Evolutionary conservation across 2,329 filamentous ascomycete species (phyloP).

Genomic region (Nothophoma quercina): DNA sequence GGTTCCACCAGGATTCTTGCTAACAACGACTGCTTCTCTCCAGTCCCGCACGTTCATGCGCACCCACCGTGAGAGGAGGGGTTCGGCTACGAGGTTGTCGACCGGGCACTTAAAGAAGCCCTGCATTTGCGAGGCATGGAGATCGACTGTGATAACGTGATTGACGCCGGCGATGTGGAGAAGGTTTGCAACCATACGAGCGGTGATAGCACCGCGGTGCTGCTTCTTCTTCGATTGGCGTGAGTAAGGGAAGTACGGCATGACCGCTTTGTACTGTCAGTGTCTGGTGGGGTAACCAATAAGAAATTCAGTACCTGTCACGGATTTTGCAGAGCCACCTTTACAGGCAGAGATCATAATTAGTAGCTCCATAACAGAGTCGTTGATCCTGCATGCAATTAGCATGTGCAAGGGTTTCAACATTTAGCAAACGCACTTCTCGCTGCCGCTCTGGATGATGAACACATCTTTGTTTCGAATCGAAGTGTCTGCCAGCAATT

Average conservation of each 20-base stretch:
- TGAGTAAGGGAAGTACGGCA: constrained; percentile 98
- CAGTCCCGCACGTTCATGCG: constrained; percentile 85
- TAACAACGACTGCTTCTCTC: constrained; percentile 93
- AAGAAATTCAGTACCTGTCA: constrained; percentile 74
- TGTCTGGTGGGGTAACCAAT: constrained; percentile 11
- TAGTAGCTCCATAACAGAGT: constrained; percentile 98
- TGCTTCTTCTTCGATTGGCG: constrained; percentile 99
- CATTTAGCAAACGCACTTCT: constrained; percentile 60
- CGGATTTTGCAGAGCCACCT: constrained; percentile 93
- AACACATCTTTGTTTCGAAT: constrained; percentile 99
- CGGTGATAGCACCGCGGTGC: constrained; percentile 93
- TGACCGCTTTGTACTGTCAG: constrained; percentile 67
- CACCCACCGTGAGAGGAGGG: constrained; percentile 95
- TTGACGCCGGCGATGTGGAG: constrained; percentile 93
- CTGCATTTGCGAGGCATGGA: constrained; percentile 95
- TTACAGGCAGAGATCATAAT: constrained; percentile 99
- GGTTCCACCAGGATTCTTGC: constrained; percentile 96
- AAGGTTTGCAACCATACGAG: constrained; percentile 95
- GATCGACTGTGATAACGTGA: constrained; percentile 96
- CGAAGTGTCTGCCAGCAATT: constrained; percentile 59
- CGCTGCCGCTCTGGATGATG: constrained; percentile 95
- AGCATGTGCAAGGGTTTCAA: constrained; percentile 24
- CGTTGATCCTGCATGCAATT: constrained; percentile 74
- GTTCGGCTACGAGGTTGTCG: constrained; percentile 96
- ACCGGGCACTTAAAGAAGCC: constrained; percentile 98